These are phyloP conservation scores for Aristolochia californica DNA, from an alignment of 164 flowering plant genomes.

Conservation along the genomic window DNA sequence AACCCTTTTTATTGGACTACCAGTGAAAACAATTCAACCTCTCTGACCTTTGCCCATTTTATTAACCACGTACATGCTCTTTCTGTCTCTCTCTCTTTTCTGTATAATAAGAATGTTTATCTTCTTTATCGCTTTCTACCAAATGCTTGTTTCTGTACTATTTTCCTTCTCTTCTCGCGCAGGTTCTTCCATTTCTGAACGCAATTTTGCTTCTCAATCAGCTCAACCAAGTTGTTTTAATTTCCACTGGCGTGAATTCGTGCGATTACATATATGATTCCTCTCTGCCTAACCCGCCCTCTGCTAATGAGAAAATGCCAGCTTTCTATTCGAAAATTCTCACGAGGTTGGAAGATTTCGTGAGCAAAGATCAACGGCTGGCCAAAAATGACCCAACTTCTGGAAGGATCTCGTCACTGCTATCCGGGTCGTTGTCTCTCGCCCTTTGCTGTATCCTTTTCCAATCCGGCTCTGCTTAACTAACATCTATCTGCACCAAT, in stretches of 20 bases:
- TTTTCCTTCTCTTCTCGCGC: conserved; percentile 1
- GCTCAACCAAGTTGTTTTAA: conserved; percentile 79
- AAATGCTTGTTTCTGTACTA: neutral
- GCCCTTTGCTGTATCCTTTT: conserved; percentile 96
- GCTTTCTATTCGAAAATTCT: conserved; percentile 32
- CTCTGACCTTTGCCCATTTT: conserved; percentile 47
- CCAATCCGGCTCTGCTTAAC: neutral
- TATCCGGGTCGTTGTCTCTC: conserved; percentile 88
- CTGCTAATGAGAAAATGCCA: conserved; percentile 34
- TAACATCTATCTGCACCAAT: neutral
- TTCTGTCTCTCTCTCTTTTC: neutral
- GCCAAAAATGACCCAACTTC: conserved; percentile 24
- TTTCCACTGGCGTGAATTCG: conserved; percentile 73
- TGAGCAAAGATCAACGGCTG: conserved; percentile 44
- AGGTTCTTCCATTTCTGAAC: conserved; percentile 80
- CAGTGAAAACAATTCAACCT: conserved; percentile 4
- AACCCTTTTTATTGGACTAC: conserved; percentile 83
- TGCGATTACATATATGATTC: conserved; percentile 78
- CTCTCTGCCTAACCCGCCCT: conserved; percentile 17
- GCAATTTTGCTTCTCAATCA: conserved; percentile 69
- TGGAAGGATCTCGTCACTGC: conserved; percentile 39
- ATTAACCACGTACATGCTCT: conserved; percentile 45
- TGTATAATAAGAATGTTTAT: neutral
- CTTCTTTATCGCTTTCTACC: neutral
- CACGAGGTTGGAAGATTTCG: conserved; percentile 65